A percentile compares a stretch with the other conserved stretches of the same genome.
These are phyloP conservation scores for Monilinia fructicola DNA, from an alignment of 2,329 filamentous ascomycete genomes.

Conservation along the genomic window DNA sequence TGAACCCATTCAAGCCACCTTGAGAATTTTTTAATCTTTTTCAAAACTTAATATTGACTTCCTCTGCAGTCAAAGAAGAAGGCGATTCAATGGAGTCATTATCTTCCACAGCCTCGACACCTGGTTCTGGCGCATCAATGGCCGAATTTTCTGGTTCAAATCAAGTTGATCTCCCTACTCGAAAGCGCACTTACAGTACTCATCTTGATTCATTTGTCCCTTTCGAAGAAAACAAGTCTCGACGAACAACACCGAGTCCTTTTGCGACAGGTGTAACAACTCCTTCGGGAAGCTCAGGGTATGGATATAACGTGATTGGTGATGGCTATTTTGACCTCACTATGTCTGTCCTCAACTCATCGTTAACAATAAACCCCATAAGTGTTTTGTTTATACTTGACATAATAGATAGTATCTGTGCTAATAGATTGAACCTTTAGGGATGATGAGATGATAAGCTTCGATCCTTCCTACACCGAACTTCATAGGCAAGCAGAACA, in stretches of 20 bases:
- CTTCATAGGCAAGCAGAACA: slow-evolving; percentile 43
- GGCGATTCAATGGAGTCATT: slow-evolving; percentile 6
- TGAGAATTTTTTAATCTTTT: background rate
- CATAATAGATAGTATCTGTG: background rate
- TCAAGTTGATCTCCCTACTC: slow-evolving; percentile 30
- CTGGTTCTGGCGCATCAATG: slow-evolving; percentile 30
- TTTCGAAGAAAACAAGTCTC: slow-evolving; percentile 35
- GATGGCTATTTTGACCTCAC: slow-evolving; percentile 34
- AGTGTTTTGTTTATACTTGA: background rate
- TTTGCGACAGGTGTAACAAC: slow-evolving; percentile 31
- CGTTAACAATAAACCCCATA: slow-evolving; percentile 2
- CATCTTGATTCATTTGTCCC: slow-evolving; percentile 32
- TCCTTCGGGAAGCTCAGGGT: slow-evolving; percentile 36
- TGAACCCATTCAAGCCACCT: background rate
- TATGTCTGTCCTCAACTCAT: slow-evolving; percentile 32
- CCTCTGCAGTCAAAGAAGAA: slow-evolving; percentile 16
- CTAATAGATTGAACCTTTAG: slow-evolving; percentile 28
- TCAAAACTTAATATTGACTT: background rate
- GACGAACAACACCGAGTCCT: slow-evolving; percentile 38
- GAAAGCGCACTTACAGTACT: slow-evolving; percentile 39
- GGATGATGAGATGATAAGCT: slow-evolving; percentile 30
- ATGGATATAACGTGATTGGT: slow-evolving; percentile 32
- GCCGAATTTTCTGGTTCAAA: slow-evolving; percentile 27
- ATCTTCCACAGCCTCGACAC: slow-evolving; percentile 33
- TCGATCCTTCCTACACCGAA: slow-evolving; percentile 27